Conservation (phyloP, 108 stramenopile species). For the Asterionellopsis glacialis region DNA sequence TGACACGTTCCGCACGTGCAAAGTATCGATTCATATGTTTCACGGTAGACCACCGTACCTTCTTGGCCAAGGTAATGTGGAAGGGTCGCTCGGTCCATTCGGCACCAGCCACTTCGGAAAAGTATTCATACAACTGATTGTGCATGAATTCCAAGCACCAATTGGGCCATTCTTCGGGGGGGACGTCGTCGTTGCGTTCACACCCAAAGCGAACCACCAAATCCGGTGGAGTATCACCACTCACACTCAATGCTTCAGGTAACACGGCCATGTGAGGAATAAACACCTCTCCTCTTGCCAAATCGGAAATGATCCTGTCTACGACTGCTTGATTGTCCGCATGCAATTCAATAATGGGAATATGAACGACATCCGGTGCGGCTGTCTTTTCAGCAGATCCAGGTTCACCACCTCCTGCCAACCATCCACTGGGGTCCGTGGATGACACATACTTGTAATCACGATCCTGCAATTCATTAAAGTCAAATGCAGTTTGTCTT, state of each 20-base stretch:
- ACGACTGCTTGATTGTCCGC: constrained; percentile 45
- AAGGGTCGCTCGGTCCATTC: constrained; percentile 81
- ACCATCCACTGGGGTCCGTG: constrained; percentile 76
- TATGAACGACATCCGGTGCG: constrained; percentile 78
- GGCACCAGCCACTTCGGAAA: constrained; percentile 50
- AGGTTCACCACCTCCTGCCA: constrained; percentile 80
- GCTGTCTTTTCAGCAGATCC: constrained; percentile 44
- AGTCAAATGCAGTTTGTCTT: constrained; percentile 85
- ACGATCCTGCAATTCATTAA: constrained; percentile 88
- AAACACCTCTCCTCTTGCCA: constrained; percentile 82
- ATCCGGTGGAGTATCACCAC: constrained; percentile 72
- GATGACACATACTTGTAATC: constrained; percentile 85
- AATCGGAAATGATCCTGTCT: constrained; percentile 60
- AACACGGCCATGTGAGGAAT: constrained; percentile 84
- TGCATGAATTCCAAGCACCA: constrained; percentile 90
- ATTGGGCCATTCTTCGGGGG: constrained; percentile 87
- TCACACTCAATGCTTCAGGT: constrained; percentile 77
- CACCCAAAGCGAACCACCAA: constrained; percentile 80
- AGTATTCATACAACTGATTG: constrained; percentile 87
- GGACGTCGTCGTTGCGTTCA: constrained; percentile 81
- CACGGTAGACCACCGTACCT: constrained; percentile 85
- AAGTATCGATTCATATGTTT: constrained; percentile 93
- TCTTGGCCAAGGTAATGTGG: constrained; percentile 73
- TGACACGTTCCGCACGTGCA: constrained; percentile 75
- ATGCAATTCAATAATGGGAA: constrained; percentile 85